phyloP scores from a whole-genome alignment of 2,329 filamentous ascomycete genomes.

The Xylariaceae sp. region DNA sequence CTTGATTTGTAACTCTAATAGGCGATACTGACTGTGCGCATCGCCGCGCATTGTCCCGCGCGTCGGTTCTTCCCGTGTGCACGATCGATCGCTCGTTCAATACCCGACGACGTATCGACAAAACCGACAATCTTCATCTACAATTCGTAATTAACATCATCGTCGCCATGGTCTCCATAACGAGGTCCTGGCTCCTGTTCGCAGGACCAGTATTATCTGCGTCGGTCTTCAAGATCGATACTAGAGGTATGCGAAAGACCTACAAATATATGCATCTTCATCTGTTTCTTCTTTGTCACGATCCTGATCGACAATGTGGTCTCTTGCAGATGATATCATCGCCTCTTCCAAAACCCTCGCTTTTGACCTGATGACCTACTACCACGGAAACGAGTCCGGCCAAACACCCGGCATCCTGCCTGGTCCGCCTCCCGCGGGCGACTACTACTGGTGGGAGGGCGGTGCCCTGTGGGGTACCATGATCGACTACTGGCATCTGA shows the following conservation, averaged over 20 bases:
- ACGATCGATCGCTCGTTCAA: neutral
- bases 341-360: conserved; percentile 30
- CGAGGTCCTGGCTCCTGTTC: conserved; percentile 9
- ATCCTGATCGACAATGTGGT: conserved; percentile 9
- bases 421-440: conserved; percentile 31
- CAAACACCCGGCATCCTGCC: conserved; percentile 32
- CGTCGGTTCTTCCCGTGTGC: neutral
- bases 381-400: conserved; percentile 32
- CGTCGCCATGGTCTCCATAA: conserved; percentile 13
- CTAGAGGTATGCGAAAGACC: conserved; percentile 18
- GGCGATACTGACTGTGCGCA: neutral
- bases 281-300: neutral
- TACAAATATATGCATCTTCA: neutral
- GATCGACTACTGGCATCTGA: conserved; percentile 45
- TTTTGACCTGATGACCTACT: conserved; percentile 31
- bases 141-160: neutral
- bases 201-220: conserved; percentile 13
- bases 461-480: conserved; percentile 33
- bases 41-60: neutral
- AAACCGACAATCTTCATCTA: neutral
- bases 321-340: conserved; percentile 48
- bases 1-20: neutral
- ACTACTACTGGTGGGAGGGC: conserved; percentile 35
- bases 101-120: neutral
- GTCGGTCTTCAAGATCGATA: conserved; percentile 22